Conservation (phyloP, 768 basidiomycete species). For the Roridomyces roridus region DNA sequence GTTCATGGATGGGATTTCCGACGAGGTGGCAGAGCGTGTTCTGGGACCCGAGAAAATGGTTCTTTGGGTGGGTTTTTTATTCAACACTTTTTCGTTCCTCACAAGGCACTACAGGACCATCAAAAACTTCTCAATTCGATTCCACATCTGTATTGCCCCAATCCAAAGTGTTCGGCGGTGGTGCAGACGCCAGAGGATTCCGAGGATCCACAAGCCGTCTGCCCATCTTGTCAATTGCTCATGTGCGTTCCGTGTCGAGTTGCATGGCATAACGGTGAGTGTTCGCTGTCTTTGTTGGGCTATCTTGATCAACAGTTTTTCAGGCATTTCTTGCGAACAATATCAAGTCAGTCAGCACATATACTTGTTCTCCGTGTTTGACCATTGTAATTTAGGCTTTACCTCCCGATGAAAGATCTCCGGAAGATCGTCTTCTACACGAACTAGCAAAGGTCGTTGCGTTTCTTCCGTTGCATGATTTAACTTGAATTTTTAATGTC, state of each 20-base stretch:
- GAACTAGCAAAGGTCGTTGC: conserved; percentile 39
- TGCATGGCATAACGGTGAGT: conserved; percentile 41
- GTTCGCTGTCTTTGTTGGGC: no score
- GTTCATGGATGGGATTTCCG: conserved; percentile 41
- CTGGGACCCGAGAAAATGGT: conserved; percentile 40
- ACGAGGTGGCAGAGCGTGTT: conserved; percentile 38
- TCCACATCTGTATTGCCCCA: conserved; percentile 44
- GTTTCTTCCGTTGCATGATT: no score
- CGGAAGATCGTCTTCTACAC: conserved; percentile 42
- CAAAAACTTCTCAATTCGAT: conserved; percentile 42
- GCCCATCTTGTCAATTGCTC: conserved; percentile 37
- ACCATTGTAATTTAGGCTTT: conserved; percentile 34
- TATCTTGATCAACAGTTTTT: no score
- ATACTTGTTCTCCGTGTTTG: neutral
- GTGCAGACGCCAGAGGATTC: conserved; percentile 40
- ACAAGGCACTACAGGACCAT: conserved; percentile 33
- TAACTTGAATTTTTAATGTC: neutral
- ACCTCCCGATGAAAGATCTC: conserved; percentile 43
- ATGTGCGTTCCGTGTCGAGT: conserved; percentile 43
- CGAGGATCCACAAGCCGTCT: conserved; percentile 38
- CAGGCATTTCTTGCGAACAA: conserved; percentile 38
- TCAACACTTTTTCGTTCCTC: neutral
- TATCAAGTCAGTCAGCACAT: conserved; percentile 29
- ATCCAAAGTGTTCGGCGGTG: conserved; percentile 42
- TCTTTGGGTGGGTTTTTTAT: conserved; percentile 37